Percentiles rank a stretch among this genome's conserved stretches.
Evolutionary conservation across 306 rosid species (phyloP).

Genomic region (Inga oerstediana): DNA sequence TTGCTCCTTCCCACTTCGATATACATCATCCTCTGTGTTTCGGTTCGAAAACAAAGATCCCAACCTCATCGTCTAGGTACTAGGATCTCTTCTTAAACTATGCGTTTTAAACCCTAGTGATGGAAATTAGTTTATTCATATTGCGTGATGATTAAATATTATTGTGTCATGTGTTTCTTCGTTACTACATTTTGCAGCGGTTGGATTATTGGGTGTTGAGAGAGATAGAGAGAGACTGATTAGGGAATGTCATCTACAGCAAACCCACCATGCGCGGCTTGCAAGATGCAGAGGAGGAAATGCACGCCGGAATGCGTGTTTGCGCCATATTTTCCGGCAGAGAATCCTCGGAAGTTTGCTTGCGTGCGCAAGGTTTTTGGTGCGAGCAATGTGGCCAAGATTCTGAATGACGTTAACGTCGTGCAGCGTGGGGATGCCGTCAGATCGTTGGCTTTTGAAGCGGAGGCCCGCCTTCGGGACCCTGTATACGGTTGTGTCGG

Average conservation of each 20-base stretch:
- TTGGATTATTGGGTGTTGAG: neutral
- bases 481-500: slow-evolving; percentile 21
- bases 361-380: neutral
- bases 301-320: neutral
- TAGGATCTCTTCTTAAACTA: neutral
- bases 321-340: neutral
- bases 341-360: neutral
- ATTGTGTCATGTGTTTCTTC: neutral
- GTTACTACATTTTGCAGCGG: neutral
- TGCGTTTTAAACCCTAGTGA: neutral
- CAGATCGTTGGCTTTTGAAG: slow-evolving; percentile 18
- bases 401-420: neutral
- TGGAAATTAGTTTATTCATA: neutral
- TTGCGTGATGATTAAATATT: neutral
- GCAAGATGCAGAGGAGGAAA: neutral
- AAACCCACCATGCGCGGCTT: neutral
- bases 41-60: neutral
- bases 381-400: neutral
- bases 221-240: neutral
- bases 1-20: neutral
- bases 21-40: neutral
- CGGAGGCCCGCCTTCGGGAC: slow-evolving; percentile 3
- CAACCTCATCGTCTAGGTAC: neutral
- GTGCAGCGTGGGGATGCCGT: slow-evolving; percentile 49
- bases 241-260: neutral